Conservation (phyloP, 1,284 basidiomycete species). For the Irpex lacteus region DNA sequence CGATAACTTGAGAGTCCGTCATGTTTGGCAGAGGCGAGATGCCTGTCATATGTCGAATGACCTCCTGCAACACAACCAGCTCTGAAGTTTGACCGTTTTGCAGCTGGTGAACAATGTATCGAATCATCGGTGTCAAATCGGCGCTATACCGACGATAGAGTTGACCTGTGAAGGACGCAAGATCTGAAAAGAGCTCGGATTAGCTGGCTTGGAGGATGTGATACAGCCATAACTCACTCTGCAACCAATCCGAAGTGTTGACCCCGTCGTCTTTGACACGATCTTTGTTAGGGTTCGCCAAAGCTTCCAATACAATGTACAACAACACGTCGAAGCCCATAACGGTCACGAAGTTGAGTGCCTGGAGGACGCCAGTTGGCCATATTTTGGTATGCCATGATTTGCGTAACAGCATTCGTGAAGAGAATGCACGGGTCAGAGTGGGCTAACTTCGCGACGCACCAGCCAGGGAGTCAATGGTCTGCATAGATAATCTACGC, state of each 20-base stretch:
- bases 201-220: background rate
- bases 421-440: slow-evolving; percentile 95
- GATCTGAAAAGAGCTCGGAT: slow-evolving; percentile 44
- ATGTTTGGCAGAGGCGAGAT: slow-evolving; percentile 89
- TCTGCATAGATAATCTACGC: slow-evolving; percentile 79
- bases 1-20: slow-evolving; percentile 84
- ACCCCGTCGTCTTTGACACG: slow-evolving; percentile 92
- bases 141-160: slow-evolving; percentile 86
- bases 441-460: slow-evolving; percentile 94
- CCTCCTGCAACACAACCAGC: slow-evolving; percentile 86
- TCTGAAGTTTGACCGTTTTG: slow-evolving; percentile 84
- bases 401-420: slow-evolving; percentile 86
- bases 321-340: slow-evolving; percentile 95
- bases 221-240: slow-evolving; percentile 58
- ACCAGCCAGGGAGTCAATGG: slow-evolving; percentile 79
- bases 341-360: slow-evolving; percentile 85
- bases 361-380: slow-evolving; percentile 88
- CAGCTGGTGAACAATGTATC: slow-evolving; percentile 91
- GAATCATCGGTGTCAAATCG: slow-evolving; percentile 82
- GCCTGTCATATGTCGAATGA: slow-evolving; percentile 95
- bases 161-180: slow-evolving; percentile 92
- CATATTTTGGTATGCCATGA: slow-evolving; percentile 96
- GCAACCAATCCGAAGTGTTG: slow-evolving; percentile 90
- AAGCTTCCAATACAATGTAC: slow-evolving; percentile 85
- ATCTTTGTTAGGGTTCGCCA: slow-evolving; percentile 83